Evolutionary conservation across 257 asterid species (phyloP), one percentile per base, ranked within the genome.

Genomic region (Cruciata laevipes): DNA sequence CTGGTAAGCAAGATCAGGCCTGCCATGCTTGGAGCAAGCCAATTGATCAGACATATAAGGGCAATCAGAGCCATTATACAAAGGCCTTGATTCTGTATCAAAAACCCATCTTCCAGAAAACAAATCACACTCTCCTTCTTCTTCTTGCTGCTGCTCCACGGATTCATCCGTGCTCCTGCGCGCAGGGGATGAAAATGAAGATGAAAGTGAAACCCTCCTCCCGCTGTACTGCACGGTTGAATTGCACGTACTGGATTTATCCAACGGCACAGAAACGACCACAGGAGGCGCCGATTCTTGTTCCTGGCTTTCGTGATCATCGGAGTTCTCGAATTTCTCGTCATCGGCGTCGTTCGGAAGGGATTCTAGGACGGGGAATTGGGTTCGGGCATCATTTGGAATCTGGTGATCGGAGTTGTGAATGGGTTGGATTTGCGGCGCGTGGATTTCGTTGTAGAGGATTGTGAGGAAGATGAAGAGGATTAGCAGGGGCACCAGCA

Each of bases 1-100:
- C 76, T 82, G 95, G 75, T 77, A 92, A 38, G 61, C 81, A 81
- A 75, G 63, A 71, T 92, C 88, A 4, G 60, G 71, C 59, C 96
- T 75, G 12, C 98, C 97, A 69, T 84, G 91, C 63, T 92, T 92
- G 30, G 71, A 87, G 63, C 98, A 92, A 33, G 97, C 86, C 80
- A 92, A 76, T 78, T 87, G 98, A 71, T 92, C 97, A 7, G 98
- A 92, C 98, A 92, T 87, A 76, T 81, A 92, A 35, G 89, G 86
- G 73, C 98, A 92, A 67, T 88, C 86, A 24, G 81, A 84, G 71
- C 83, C 96, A 27, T 67, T 81, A 71, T 89, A 92, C 79, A 92
- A 67, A 17, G 98, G 97, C 47, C 85, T 77, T 0, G 95, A 83
- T 71, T 67, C 74, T 60, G 86, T 82, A 69, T 92, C 97, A 10